Conservation (phyloP, 1,139 yeast genomes). For the Kodamaea derodonti region DNA sequence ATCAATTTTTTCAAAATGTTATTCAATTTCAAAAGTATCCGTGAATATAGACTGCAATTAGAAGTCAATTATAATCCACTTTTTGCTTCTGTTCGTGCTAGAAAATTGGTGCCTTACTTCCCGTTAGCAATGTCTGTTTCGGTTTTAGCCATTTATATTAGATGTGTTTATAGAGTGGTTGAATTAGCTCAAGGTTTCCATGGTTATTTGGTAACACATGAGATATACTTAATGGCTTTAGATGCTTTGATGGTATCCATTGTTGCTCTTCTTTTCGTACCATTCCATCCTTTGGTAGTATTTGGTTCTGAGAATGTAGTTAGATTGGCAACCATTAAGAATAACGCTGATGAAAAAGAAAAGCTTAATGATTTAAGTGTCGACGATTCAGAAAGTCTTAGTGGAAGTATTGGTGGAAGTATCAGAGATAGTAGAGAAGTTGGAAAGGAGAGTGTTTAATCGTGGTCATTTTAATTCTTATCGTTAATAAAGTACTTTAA, state of each 20-base stretch:
- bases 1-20: conserved; percentile 28
- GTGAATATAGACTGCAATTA: conserved; percentile 20
- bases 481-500: too few species aligned
- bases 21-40: conserved; percentile 22
- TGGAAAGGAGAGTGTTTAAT: not conserved
- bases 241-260: conserved; percentile 70
- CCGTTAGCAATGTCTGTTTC: conserved; percentile 51
- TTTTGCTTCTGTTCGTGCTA: conserved; percentile 37
- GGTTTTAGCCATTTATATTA: conserved; percentile 56
- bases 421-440: not conserved
- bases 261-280: conserved; percentile 42
- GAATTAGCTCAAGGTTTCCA: conserved; percentile 78
- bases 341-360: conserved; percentile 21
- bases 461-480: too few species aligned
- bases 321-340: conserved; percentile 34
- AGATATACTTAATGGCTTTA: conserved; percentile 67
- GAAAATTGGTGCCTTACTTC: conserved; percentile 42
- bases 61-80: conserved; percentile 37
- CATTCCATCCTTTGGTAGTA: conserved; percentile 62
- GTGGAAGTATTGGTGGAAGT: not conserved
- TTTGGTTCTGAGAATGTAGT: conserved; percentile 42
- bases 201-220: conserved; percentile 68
- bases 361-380: not conserved
- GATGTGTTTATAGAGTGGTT: conserved; percentile 78
- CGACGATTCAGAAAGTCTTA: too few species aligned